These are phyloP conservation scores for Penicillium janthinellum DNA, from an alignment of 2,329 filamentous ascomycete genomes.

Conservation along the genomic window DNA sequence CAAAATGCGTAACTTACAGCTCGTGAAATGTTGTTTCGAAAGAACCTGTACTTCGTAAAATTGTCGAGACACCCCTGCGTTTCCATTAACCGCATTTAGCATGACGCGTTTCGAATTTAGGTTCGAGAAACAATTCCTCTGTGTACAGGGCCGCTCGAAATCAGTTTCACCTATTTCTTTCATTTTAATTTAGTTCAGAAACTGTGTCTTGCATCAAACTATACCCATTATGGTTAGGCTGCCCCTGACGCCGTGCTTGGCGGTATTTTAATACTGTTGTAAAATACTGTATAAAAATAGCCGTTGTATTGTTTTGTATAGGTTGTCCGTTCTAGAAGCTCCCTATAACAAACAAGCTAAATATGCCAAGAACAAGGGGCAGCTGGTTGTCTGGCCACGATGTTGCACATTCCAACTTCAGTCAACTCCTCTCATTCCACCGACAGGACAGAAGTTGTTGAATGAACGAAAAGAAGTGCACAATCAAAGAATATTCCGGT, in stretches of 20 bases:
- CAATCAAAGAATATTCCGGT: too few species aligned
- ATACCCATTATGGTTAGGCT: conserved; percentile 8
- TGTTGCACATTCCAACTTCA: not conserved
- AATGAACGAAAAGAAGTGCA: too few species aligned
- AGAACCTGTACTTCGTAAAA: too few species aligned
- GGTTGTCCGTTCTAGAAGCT: too few species aligned
- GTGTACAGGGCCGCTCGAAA: conserved; percentile 8
- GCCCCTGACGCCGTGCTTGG: conserved; percentile 5
- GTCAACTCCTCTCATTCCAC: too few species aligned
- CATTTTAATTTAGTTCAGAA: not conserved
- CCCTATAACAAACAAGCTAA: not conserved
- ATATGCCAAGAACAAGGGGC: not conserved
- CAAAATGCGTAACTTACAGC: not conserved
- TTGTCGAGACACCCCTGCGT: too few species aligned
- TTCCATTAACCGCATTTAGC: too few species aligned
- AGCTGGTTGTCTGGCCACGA: not conserved
- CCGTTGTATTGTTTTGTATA: not conserved
- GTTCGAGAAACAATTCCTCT: too few species aligned
- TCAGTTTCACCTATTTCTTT: conserved; percentile 10
- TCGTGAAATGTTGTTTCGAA: too few species aligned
- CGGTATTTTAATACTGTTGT: conserved; percentile 8
- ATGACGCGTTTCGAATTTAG: too few species aligned
- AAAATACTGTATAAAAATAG: too few species aligned
- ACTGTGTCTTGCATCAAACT: conserved; percentile 8
- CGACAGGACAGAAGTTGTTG: too few species aligned